Evolutionary conservation across 129 eudicot genomes (phyloP).

Genomic region (Saussurea involucrata): DNA sequence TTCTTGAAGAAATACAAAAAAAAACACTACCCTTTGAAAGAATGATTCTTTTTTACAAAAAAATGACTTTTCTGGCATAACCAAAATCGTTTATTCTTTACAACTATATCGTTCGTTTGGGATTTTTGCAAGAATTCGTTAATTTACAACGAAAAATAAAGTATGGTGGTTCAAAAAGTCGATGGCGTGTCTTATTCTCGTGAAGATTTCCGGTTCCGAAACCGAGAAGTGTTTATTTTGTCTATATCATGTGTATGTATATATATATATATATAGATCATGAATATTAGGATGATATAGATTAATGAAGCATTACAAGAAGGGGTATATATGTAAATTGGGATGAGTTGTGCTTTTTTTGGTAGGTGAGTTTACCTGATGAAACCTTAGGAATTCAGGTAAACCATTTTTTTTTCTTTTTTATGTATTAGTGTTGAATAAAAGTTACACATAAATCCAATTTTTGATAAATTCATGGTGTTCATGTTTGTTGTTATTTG

Average conservation of each 20-base stretch:
- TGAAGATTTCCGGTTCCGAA: neutral
- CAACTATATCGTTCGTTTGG: neutral
- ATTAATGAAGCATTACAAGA: neutral
- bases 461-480: neutral
- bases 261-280: neutral
- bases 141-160: neutral
- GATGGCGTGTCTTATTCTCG: neutral
- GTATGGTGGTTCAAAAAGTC: neutral
- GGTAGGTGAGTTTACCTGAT: neutral
- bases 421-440: neutral
- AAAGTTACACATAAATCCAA: neutral
- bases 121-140: neutral
- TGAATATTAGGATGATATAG: neutral
- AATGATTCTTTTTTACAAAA: neutral
- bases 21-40: neutral
- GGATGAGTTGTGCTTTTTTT: conserved; percentile 3
- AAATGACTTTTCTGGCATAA: neutral
- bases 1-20: neutral
- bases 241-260: conserved; percentile 13
- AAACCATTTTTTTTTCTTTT: neutral
- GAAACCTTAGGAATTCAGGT: neutral
- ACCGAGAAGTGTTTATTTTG: conserved; percentile 3
- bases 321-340: neutral
- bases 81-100: neutral
- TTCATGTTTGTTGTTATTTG: neutral